Conservation (phyloP, 352 stramenopile species). For the Phytophthora ohioensis region DNA sequence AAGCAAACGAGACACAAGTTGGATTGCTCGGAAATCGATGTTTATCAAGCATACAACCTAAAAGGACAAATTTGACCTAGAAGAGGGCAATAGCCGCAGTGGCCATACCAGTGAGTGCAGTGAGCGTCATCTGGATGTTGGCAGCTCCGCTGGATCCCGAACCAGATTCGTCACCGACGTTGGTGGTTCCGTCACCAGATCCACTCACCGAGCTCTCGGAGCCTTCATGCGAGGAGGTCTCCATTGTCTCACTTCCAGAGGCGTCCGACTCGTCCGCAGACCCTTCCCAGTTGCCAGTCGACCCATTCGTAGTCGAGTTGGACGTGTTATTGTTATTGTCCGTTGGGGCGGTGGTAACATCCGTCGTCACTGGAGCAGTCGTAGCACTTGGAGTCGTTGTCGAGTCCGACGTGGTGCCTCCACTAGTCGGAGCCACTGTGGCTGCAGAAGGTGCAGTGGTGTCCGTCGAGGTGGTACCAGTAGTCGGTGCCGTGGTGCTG, state of each 20-base stretch:
- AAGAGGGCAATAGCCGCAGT: constrained; percentile 29
- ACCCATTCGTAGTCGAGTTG: background rate
- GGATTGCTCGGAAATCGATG: constrained; percentile 24
- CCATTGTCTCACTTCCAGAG: no score
- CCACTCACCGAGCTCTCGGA: constrained; percentile 14
- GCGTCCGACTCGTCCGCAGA: no score
- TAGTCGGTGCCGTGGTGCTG: background rate
- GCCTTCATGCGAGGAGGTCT: background rate
- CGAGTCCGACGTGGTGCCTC: background rate
- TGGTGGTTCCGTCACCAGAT: constrained; percentile 18
- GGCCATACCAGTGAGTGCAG: constrained; percentile 21
- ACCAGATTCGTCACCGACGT: constrained; percentile 26
- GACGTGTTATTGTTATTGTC: background rate
- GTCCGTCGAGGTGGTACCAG: background rate
- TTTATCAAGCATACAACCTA: constrained; percentile 44
- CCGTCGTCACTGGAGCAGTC: no score
- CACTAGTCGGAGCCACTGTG: background rate
- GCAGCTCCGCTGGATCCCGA: constrained; percentile 20
- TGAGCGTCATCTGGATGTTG: constrained; percentile 33
- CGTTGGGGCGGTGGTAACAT: background rate
- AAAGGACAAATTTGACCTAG: constrained; percentile 30
- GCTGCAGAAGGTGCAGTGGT: background rate
- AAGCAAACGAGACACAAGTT: background rate
- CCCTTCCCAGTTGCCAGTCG: no score
- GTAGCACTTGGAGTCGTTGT: constrained; percentile 2